phyloP scores from a whole-genome alignment of 345 rosid genomes.

The Populus pruinosa region DNA sequence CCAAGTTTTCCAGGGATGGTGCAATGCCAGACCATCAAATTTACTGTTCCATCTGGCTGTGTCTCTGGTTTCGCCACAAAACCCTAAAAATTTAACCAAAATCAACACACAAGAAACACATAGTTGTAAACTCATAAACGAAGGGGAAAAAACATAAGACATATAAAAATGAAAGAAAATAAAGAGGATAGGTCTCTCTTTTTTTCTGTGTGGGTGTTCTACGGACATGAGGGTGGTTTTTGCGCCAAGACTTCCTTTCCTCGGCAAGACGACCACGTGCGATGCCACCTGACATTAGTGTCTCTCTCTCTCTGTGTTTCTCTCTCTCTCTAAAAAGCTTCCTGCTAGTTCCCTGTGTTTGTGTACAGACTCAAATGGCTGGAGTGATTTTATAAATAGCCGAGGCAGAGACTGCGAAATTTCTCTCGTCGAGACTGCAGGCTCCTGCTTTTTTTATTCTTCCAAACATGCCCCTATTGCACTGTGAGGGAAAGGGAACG shows the following conservation, averaged over 20 bases:
- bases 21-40: conserved; percentile 97
- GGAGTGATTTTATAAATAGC: too few relatives aligned
- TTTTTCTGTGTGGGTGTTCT: too few relatives aligned
- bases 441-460: too few relatives aligned
- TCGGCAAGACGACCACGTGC: conserved; percentile 94
- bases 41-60: conserved; percentile 65
- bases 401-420: too few relatives aligned
- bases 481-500: too few relatives aligned
- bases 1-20: conserved; percentile 94
- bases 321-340: neutral
- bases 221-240: conserved; percentile 94
- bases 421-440: too few relatives aligned
- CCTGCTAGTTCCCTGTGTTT: too few relatives aligned
- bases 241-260: conserved; percentile 95
- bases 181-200: neutral
- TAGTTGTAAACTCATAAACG: neutral
- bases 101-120: neutral
- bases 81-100: conserved; percentile 50
- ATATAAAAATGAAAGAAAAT: neutral
- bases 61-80: conserved; percentile 97
- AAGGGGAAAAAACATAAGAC: neutral
- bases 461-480: too few relatives aligned
- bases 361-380: too few relatives aligned
- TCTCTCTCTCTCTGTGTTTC: neutral
- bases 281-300: conserved; percentile 82